Evolutionary conservation across 805 yeast species (phyloP).

Genomic region (Candida multigemmis): DNA sequence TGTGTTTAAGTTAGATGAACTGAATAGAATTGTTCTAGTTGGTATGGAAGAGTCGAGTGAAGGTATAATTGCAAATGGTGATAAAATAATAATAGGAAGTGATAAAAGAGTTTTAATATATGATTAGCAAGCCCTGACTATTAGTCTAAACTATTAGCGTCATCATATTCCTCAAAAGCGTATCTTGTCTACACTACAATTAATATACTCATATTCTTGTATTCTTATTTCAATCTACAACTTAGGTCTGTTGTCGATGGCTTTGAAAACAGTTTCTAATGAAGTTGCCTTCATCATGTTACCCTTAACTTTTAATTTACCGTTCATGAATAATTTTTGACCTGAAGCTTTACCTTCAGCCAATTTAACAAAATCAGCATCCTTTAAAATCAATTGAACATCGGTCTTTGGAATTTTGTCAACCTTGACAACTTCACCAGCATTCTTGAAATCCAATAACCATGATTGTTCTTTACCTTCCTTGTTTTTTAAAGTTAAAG

Average conservation of each 20-base stretch:
- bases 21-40: too few relatives aligned
- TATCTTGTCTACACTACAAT: too few relatives aligned
- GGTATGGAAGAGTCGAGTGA: too few relatives aligned
- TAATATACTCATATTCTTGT: too few relatives aligned
- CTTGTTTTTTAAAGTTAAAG: constrained; percentile 58
- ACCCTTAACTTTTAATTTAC: constrained; percentile 81
- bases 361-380: constrained; percentile 61
- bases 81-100: too few relatives aligned
- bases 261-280: constrained; percentile 59
- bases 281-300: constrained; percentile 85
- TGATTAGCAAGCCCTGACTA: too few relatives aligned
- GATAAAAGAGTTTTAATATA: too few relatives aligned
- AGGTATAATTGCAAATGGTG: too few relatives aligned
- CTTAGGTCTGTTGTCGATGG: constrained; percentile 35
- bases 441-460: constrained; percentile 58
- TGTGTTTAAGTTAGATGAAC: too few relatives aligned
- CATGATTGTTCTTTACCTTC: constrained; percentile 52
- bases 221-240: too few relatives aligned
- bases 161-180: too few relatives aligned
- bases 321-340: constrained; percentile 75
- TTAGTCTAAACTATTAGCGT: too few relatives aligned
- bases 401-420: constrained; percentile 47
- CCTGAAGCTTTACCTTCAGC: constrained; percentile 77
- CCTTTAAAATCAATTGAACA: constrained; percentile 55
- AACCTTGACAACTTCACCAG: constrained; percentile 36